A percentile compares a stretch with the other conserved stretches of the same genome.
These are phyloP conservation scores for Leishmania martiniquensis DNA, from an alignment of 208 protist genomes.

Conservation along the genomic window DNA sequence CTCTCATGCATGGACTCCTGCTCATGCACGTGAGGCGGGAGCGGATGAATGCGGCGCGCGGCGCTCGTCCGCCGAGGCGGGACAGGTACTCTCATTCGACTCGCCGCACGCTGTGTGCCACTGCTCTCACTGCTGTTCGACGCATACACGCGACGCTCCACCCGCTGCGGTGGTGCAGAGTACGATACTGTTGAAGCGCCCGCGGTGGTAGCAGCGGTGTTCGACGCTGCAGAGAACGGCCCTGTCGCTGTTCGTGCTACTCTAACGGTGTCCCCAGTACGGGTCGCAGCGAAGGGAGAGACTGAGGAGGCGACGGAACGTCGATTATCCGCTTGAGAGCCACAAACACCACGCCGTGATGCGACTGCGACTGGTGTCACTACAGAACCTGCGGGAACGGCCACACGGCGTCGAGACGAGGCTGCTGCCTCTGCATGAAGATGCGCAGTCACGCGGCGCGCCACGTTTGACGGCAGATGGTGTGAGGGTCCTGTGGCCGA, in stretches of 20 bases:
- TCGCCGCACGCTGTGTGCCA: not conserved
- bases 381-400: not conserved
- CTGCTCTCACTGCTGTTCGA: not conserved
- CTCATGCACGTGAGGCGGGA: not conserved
- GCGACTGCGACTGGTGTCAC: constrained; percentile 1
- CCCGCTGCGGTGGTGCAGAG: not conserved
- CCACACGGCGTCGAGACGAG: not conserved
- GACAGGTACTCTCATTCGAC: not conserved
- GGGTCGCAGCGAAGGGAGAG: not conserved
- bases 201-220: not conserved
- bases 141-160: constrained; percentile 4
- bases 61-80: not conserved
- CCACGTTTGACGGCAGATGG: not conserved
- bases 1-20: not conserved
- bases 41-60: not conserved
- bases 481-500: not conserved
- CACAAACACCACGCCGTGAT: not conserved
- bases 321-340: not conserved
- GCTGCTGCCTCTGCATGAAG: not conserved
- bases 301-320: not conserved
- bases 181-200: not conserved
- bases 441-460: not conserved
- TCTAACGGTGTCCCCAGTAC: not conserved
- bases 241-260: not conserved
- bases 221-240: not conserved